Evolutionary conservation across 306 rosid species (phyloP).

Genomic region (Sesbania bispinosa): DNA sequence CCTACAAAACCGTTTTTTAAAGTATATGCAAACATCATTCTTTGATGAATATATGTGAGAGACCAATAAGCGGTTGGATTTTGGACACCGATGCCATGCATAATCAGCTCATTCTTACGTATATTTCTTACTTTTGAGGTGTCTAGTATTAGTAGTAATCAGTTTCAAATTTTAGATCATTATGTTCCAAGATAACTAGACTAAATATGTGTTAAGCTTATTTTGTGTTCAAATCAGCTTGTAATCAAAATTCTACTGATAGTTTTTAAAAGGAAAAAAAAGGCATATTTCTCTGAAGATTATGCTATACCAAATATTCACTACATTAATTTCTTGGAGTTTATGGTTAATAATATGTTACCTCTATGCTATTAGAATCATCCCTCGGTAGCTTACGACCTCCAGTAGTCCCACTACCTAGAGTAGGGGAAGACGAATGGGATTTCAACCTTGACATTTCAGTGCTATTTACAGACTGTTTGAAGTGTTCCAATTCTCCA

Average conservation of each 20-base stretch:
- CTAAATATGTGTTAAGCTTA: background rate
- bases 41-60: background rate
- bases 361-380: conserved; percentile 54
- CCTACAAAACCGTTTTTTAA: conserved; percentile 35
- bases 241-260: background rate
- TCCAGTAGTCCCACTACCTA: conserved; percentile 33
- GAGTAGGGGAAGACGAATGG: conserved; percentile 39
- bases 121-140: background rate
- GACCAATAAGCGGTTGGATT: background rate
- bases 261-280: background rate
- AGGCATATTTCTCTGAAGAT: background rate
- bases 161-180: background rate
- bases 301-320: background rate
- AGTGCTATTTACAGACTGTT: conserved; percentile 33
- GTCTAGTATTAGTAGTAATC: background rate
- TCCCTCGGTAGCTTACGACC: conserved; percentile 48
- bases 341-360: conserved; percentile 24
- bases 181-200: background rate
- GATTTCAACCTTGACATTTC: conserved; percentile 46
- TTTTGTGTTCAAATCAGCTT: background rate
- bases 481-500: conserved; percentile 44
- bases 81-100: too few species aligned
- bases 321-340: background rate
- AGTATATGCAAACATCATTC: background rate
- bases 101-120: background rate